Evolutionary conservation across 495 filamentous ascomycete species (phyloP), one percentile per base, ranked within the genome.

Genomic region (Neurospora terricola): DNA sequence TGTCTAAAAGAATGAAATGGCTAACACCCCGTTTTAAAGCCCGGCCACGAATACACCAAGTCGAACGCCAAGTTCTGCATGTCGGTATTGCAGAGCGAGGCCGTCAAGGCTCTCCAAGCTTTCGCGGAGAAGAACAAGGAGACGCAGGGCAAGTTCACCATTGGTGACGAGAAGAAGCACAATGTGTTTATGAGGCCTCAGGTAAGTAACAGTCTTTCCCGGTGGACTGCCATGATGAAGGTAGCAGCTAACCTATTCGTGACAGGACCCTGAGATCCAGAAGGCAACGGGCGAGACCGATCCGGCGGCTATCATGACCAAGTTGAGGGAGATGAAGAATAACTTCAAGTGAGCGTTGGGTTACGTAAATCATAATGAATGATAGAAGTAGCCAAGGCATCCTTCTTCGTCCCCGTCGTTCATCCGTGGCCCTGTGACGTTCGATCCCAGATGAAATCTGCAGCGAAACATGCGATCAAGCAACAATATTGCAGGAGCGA

Each of bases 41-140:
- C 93, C 23, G 94, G 93, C n/a, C 94, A 98, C 77, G 94, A 97
- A 81, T 98, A 99, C 82, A 99, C 96, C 48, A 97, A 96, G 79
- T 86, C 89, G 43, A 99, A 99, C 77, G 92, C 94, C 76, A 93
- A 91, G 80, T 99, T 99, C 77, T 90, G 88, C 70, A 78, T 91
- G 40, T 90, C 88, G 12, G 90, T 98, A 9, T 85, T 90, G 36
- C 87, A 92, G 73, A 90, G 86, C 21, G 91, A 92, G 37, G 86
- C 93, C 0, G 88, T 97, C 72, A 90, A 91, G 87, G 91, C 90
- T 75, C 84, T 99, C 90, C 71, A 16, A 16, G 84, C 87, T 0
- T 97, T 94, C 81, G 92, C 93, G 7, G 88, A 93, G 23, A 84
- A 87, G 70, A 94, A 97, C 79, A 82, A 89, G 83, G 87, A 97